A percentile compares a stretch with the other conserved stretches of the same genome.
phyloP scores from a whole-genome alignment of 768 basidiomycete species.

The Boletus pseudo-olivaceus region DNA sequence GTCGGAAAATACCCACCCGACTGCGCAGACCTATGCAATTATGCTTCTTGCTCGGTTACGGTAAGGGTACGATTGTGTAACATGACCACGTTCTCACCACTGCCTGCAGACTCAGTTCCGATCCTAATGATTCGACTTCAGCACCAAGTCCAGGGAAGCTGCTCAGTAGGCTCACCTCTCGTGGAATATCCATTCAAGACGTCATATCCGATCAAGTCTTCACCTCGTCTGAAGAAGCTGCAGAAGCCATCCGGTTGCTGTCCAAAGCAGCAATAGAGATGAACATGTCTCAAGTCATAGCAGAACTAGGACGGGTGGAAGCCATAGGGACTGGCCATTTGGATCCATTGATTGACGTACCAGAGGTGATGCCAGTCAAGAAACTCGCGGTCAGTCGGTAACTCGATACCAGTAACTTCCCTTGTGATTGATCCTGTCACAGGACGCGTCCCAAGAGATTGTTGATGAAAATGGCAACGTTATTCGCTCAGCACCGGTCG shows the following conservation, averaged over 20 bases:
- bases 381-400: conserved; percentile 38
- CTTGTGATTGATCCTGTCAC: neutral
- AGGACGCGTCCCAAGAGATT: conserved; percentile 19
- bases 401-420: neutral
- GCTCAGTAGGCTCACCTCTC: conserved; percentile 44
- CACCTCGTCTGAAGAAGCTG: conserved; percentile 51
- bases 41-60: conserved; percentile 60
- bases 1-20: conserved; percentile 47
- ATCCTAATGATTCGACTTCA: conserved; percentile 20
- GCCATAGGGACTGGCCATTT: conserved; percentile 37
- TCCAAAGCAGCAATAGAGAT: conserved; percentile 59
- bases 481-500: conserved; percentile 16
- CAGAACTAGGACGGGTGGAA: conserved; percentile 55
- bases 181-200: conserved; percentile 45
- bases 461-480: conserved; percentile 19
- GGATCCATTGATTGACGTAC: conserved; percentile 50
- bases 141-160: conserved; percentile 28
- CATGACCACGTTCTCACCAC: conserved; percentile 10
- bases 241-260: conserved; percentile 50
- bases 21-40: conserved; percentile 59
- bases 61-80: conserved; percentile 31
- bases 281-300: conserved; percentile 47
- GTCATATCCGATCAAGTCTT: conserved; percentile 60
- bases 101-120: conserved; percentile 37
- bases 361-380: conserved; percentile 60